Percentiles rank a stretch among this genome's conserved stretches.
These are phyloP conservation scores for Cordyceps javanica DNA, from an alignment of 2,329 filamentous ascomycete species.

Conservation along the genomic window DNA sequence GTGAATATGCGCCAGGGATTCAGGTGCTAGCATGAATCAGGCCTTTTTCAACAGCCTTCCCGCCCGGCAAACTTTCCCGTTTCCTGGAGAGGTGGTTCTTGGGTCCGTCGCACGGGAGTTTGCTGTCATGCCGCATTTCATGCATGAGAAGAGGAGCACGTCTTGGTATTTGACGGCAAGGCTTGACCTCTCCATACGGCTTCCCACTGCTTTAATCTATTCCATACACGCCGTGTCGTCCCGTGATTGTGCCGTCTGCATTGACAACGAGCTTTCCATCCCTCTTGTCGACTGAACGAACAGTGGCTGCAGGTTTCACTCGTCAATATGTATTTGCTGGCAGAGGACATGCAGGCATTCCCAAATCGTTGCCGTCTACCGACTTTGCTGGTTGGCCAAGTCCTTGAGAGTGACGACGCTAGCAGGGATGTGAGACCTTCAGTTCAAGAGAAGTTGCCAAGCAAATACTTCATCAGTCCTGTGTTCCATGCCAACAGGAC, in stretches of 20 bases:
- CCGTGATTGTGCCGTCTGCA: background rate
- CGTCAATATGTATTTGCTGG: background rate
- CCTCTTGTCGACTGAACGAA: no score
- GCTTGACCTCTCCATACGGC: background rate
- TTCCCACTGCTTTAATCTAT: background rate
- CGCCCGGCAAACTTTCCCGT: background rate
- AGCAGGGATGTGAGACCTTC: background rate
- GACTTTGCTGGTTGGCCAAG: background rate
- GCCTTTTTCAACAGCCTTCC: background rate
- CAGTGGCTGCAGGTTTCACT: background rate
- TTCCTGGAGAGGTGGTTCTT: background rate
- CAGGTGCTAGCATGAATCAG: background rate
- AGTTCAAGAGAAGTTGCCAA: background rate
- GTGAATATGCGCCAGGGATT: background rate
- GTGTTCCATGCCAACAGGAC: background rate
- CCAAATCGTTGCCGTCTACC: background rate
- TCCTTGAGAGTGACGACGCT: background rate
- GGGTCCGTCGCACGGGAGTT: background rate
- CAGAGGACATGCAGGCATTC: no score
- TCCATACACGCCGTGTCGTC: background rate
- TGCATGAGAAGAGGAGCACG: background rate
- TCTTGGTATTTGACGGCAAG: background rate
- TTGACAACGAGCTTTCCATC: no score
- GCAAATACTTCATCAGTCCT: background rate
- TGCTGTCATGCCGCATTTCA: conserved; percentile 1